Evolutionary conservation across 2,329 filamentous ascomycete genomes (phyloP).

Genomic region (Hymenoscyphus scutula): DNA sequence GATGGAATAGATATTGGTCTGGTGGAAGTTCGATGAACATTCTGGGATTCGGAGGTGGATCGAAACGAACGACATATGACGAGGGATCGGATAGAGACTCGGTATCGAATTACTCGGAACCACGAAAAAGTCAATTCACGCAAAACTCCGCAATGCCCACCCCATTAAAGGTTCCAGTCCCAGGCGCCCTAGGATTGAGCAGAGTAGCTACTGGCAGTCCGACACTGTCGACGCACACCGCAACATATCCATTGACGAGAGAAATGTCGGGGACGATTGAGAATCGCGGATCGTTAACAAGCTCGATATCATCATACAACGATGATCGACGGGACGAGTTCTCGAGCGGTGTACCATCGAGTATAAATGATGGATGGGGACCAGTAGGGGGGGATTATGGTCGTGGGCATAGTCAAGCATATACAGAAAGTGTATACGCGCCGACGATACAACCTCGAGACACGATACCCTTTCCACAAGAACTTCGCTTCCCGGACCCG

Average conservation of each 20-base stretch:
- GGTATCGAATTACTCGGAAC: conserved; percentile 52
- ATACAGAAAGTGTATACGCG: conserved; percentile 49
- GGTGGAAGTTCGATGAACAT: conserved; percentile 68
- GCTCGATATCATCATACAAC: conserved; percentile 31
- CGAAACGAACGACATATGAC: conserved; percentile 42
- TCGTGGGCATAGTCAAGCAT: conserved; percentile 39
- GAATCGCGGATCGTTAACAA: conserved; percentile 47
- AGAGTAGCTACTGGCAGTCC: conserved; percentile 69
- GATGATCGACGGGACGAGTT: conserved; percentile 46
- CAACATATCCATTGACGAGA: conserved; percentile 50
- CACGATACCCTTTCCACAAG: conserved; percentile 26
- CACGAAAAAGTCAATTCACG: conserved; percentile 47
- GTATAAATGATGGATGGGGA: conserved; percentile 38
- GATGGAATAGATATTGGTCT: conserved; percentile 77
- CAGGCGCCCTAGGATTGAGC: conserved; percentile 54
- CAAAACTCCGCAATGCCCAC: conserved; percentile 69
- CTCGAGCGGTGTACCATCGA: conserved; percentile 65
- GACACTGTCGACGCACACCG: conserved; percentile 55
- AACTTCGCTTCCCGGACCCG: conserved; percentile 22
- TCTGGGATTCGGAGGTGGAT: conserved; percentile 52
- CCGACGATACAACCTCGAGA: conserved; percentile 41
- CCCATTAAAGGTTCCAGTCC: conserved; percentile 62
- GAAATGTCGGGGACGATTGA: conserved; percentile 62
- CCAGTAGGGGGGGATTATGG: conserved; percentile 46
- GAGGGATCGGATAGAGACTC: conserved; percentile 46